Evolutionary conservation across 2,329 filamentous ascomycete species (phyloP), one percentile per base, ranked within the genome.

Genomic region (Aspergillus niger): DNA sequence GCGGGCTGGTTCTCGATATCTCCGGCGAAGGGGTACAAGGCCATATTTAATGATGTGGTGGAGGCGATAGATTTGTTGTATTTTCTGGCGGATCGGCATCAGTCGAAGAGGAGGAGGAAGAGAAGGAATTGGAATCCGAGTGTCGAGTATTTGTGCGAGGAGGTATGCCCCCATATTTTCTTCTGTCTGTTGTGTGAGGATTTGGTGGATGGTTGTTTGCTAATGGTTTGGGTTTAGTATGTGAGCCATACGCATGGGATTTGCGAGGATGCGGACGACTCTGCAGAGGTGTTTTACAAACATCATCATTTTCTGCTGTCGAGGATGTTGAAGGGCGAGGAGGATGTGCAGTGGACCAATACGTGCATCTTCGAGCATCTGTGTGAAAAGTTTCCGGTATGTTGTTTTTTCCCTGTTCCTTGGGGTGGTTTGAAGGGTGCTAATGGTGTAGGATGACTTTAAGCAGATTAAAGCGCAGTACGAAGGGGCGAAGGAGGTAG

Each of bases 1-100:
- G 84, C 86, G 41, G 86, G 86, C 57, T 89, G 86, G 86, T 88
- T 85, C 69, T 80, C 81, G 55, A 79, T 89, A 50, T 76, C 76
- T 30, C 85, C 86, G 2, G 76, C 81, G 43, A 77, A 79, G 63
- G 77, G 78, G 2, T 89, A 87, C 70, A 74, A 79, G 62, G 70
- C 75, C 1, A 80, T 81, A 39, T 87, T 82, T 72, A 77, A 81
- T 50, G 79, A 83, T 22, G 87, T 88, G 77, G 75, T 83, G 2
- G 81, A 86, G 70, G 85, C 84, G 1, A 82, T 89, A 38, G 80
- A 85, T 64, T 68, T 87, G 60, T 75, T 88, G 8, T 88, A 88
- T 69, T 88, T 86, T 68, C 71, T 87, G 51, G 82, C 81, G n/a
- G 86, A 89, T 67, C 79, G 82, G 22, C 82, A 87, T 65, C 72